Evolutionary conservation across 495 filamentous ascomycete species (phyloP).

Genomic region (Penicillium mononematosum): DNA sequence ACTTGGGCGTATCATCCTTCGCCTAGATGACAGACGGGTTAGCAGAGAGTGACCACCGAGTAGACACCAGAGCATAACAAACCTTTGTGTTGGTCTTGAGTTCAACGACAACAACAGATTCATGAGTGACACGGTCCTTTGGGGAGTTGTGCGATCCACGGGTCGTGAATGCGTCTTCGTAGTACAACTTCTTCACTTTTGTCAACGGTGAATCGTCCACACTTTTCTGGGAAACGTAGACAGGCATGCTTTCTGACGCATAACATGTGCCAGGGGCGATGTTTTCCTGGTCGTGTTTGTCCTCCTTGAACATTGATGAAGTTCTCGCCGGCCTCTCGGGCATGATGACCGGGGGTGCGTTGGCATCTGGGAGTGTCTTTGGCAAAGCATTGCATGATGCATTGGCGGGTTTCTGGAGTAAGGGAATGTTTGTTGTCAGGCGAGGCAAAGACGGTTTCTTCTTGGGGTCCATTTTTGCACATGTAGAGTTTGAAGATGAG

Average conservation of each 20-base stretch:
- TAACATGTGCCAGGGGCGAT: slow-evolving; percentile 11
- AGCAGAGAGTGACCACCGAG: slow-evolving; percentile 6
- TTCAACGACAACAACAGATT: slow-evolving; percentile 75
- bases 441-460: slow-evolving; percentile 21
- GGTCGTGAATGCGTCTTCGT: slow-evolving; percentile 57
- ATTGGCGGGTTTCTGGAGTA: not conserved
- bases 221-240: slow-evolving; percentile 14
- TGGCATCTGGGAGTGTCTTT: not conserved
- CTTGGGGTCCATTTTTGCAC: slow-evolving; percentile 16
- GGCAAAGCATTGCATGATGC: slow-evolving; percentile 5
- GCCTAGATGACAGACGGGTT: slow-evolving; percentile 22
- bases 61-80: slow-evolving; percentile 27
- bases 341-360: slow-evolving; percentile 1
- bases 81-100: slow-evolving; percentile 83
- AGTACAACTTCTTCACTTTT: slow-evolving; percentile 52
- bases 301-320: slow-evolving; percentile 31
- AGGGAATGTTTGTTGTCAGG: slow-evolving; percentile 15
- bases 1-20: slow-evolving; percentile 42
- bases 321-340: slow-evolving; percentile 8
- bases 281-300: slow-evolving; percentile 29
- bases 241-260: slow-evolving; percentile 16
- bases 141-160: slow-evolving; percentile 52
- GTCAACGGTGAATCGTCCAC: slow-evolving; percentile 25
- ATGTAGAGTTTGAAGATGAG: not conserved
- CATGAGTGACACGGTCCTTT: slow-evolving; percentile 57